A percentile compares a stretch with the other conserved stretches of the same genome.
phyloP scores from a whole-genome alignment of 164 flowering plant species.

The Protea cynaroides region DNA sequence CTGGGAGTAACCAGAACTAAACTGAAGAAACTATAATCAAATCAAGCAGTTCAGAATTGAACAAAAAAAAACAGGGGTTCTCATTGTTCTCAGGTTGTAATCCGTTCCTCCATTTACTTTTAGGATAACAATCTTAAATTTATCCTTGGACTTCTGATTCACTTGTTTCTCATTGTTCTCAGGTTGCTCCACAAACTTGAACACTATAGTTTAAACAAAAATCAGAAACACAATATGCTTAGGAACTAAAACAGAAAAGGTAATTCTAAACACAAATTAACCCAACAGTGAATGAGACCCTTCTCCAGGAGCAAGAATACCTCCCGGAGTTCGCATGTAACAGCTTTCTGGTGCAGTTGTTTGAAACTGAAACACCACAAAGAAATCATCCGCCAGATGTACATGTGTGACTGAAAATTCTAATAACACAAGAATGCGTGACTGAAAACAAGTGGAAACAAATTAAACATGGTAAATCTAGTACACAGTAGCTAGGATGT shows the following conservation, averaged over 20 bases:
- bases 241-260: background rate
- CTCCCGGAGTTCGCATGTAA: slow-evolving; percentile 96
- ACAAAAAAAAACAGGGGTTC: too few species aligned
- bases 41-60: too few species aligned
- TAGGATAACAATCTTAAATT: slow-evolving; percentile 87
- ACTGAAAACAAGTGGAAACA: background rate
- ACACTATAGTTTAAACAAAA: slow-evolving; percentile 37
- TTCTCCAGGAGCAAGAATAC: slow-evolving; percentile 84
- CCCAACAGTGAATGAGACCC: slow-evolving; percentile 31
- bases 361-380: slow-evolving; percentile 56
- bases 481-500: background rate
- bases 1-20: too few species aligned
- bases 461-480: background rate
- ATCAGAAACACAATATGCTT: background rate
- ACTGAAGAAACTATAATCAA: too few species aligned
- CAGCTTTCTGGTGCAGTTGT: slow-evolving; percentile 98
- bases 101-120: slow-evolving; percentile 74
- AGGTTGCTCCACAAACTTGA: slow-evolving; percentile 92
- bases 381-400: background rate
- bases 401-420: too few species aligned
- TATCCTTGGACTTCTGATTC: slow-evolving; percentile 71
- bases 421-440: background rate
- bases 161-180: slow-evolving; percentile 70
- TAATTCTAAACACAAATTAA: background rate
- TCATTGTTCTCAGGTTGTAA: too few species aligned